Evolutionary conservation across 108 stramenopile genomes (phyloP), one percentile per base, ranked within the genome.

Genomic region (Stephanodiscus minutulus): DNA sequence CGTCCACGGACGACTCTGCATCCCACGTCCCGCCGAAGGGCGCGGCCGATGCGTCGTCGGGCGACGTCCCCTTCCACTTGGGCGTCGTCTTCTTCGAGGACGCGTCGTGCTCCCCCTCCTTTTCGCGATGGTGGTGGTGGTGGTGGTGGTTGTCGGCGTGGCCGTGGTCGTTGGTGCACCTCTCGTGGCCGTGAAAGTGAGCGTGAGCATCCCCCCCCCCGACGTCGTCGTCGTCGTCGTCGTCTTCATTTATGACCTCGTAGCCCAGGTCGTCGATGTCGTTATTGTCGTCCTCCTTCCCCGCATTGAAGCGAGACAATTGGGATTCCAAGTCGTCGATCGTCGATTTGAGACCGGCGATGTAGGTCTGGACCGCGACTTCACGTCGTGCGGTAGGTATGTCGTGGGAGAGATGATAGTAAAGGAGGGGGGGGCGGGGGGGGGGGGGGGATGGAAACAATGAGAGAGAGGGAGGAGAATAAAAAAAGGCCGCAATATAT

Each of bases 101-200:
- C 33, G 27, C 21, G 21, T 46, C 60, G 29, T 41, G n/a, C n/a
- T n/a, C n/a, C n/a, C n/a, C n/a, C n/a, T n/a, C 43, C 41, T 35
- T 11, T 8, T 58, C 29, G 39, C 36, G 48, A 25, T 67, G 52
- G 21, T 18, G 18, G 17, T 37, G 64, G 21, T 73, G 71, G 25
- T 68, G 50, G 49, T 65, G 56, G n/a, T 72, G 36, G 52, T 76
- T 67, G 33, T 56, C 29, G 27, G 39, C 24, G 39, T 75, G 70
- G 22, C 70, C 68, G 48, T 73, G 70, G 21, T 67, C 71, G 25
- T 52, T 12, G 13, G 77, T 76, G 63, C 77, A 82, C 79, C 85
- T 88, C 27, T 91, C 88, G 36, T 89, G 85, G 7, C 92, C 92
- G 49, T 93, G 92, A 61, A 85, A 93, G 72, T 93, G 92, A 11